phyloP scores from a whole-genome alignment of 805 yeast genomes.

The Wilhelminamyces savonicus region DNA sequence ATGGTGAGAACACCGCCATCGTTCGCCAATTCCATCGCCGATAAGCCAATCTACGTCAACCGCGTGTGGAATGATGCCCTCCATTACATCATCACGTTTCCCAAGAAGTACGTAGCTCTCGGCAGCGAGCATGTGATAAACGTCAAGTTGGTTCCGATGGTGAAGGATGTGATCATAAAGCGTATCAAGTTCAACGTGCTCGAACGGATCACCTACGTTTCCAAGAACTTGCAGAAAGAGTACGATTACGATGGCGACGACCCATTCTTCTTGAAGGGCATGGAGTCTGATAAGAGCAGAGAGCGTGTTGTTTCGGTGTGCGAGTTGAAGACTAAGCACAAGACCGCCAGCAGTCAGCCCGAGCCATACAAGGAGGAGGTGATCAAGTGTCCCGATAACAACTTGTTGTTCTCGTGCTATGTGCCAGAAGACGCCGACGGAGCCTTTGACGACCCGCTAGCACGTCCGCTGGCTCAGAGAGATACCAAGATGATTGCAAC shows the following conservation, averaged over 20 bases:
- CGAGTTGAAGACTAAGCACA: conserved; percentile 54
- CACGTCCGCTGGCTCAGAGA: not conserved
- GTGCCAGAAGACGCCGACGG: conserved; percentile 18
- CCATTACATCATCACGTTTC: conserved; percentile 66
- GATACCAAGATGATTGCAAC: conserved; percentile 29
- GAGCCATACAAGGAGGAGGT: conserved; percentile 56
- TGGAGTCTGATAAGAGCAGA: conserved; percentile 4
- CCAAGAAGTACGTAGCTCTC: conserved; percentile 60
- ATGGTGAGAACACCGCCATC: conserved; percentile 52
- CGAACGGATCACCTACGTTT: conserved; percentile 59
- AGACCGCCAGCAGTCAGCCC: conserved; percentile 21
- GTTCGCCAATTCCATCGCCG: conserved; percentile 49
- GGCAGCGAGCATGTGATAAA: conserved; percentile 56
- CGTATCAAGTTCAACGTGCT: conserved; percentile 60
- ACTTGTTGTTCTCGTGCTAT: conserved; percentile 53
- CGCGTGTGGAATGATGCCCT: conserved; percentile 68
- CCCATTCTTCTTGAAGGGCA: conserved; percentile 6
- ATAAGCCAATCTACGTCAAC: conserved; percentile 73
- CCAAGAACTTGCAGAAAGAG: conserved; percentile 48
- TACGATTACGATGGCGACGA: conserved; percentile 43
- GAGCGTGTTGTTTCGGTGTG: conserved; percentile 56
- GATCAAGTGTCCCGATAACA: conserved; percentile 52
- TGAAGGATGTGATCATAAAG: conserved; percentile 55
- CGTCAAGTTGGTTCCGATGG: conserved; percentile 61
- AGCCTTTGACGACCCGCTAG: conserved; percentile 3